Evolutionary conservation across 139 green algal genomes (phyloP), one percentile per base, ranked within the genome.

Genomic region (Picocystis salinarum): DNA sequence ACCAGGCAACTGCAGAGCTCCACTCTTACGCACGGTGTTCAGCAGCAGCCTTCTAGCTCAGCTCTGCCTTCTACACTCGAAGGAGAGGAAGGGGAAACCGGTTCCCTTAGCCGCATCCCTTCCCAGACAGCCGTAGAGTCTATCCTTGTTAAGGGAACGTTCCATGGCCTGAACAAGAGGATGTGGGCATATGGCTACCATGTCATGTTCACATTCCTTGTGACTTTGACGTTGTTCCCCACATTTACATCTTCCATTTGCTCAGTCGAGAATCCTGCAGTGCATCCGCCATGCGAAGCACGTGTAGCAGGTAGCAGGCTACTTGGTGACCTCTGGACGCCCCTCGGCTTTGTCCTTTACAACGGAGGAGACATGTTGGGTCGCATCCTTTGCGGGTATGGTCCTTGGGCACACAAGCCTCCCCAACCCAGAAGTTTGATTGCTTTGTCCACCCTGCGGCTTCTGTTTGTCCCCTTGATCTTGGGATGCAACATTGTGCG

Each of bases 201-300:
- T 33, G 47, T 65, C 3, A 28, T 50, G 5, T 17, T 55, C 10
- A 47, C 23, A 5, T 60, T 60, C 41, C 27, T 22, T 2, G 42
- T 34, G 22, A 62, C 49, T 26, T 22, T 67, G 15, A 39, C 46
- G 1, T 42, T 62, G 1, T 67, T 57, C 30, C 58, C 58, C 15
- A 46, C 45, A 13, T 33, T 67, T 2, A 61, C 58, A 3, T 46
- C 58, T 0, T 50, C 57, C 52, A 62, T 67, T 30, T 67, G 58
- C 46, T 41, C 33, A 1, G 52, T 52, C 2, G 33, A 53, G 29
- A 66, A 61, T 27, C 40, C 51, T 3, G 58, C 58, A 6, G 40
- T 4, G 1, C 17, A 28, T 13, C 51, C 52, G 7, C 58, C 58
- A 3, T 66, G 58, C 33, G 31, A 36, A 1, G 24, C 58, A 2